These are phyloP conservation scores for Psilocybe azurescens DNA, from an alignment of 768 basidiomycete species.

Conservation along the genomic window DNA sequence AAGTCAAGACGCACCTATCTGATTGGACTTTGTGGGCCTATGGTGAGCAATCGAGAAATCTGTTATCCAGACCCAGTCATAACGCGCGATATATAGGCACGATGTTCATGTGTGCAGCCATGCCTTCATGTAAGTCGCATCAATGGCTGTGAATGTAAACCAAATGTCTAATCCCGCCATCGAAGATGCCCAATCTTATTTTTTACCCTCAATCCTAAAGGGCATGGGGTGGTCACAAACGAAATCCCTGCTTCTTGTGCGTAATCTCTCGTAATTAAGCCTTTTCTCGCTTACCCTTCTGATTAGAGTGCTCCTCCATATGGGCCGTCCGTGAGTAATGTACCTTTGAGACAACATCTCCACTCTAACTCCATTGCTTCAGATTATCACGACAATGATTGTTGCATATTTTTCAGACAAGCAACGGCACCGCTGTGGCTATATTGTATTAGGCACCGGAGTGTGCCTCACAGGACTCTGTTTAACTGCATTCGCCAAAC, in stretches of 20 bases:
- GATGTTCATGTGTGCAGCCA: constrained; percentile 50
- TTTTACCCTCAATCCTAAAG: constrained; percentile 50
- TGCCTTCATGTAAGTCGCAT: constrained; percentile 43
- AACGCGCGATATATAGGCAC: constrained; percentile 33
- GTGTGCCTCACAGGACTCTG: constrained; percentile 45
- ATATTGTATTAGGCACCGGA: constrained; percentile 42
- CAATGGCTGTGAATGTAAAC: not conserved
- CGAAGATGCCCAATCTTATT: constrained; percentile 48
- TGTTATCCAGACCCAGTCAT: constrained; percentile 3
- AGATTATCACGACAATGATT: constrained; percentile 45
- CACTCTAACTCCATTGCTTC: constrained; percentile 5
- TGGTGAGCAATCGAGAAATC: constrained; percentile 31
- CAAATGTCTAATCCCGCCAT: constrained; percentile 2
- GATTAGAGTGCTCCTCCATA: constrained; percentile 51
- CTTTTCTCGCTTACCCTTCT: constrained; percentile 3
- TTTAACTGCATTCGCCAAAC: constrained; percentile 42
- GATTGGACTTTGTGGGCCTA: constrained; percentile 56
- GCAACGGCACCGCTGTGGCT: constrained; percentile 45
- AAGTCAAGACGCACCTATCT: constrained; percentile 41
- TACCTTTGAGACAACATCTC: not conserved
- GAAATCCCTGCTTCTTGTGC: constrained; percentile 44
- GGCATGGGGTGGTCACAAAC: constrained; percentile 47
- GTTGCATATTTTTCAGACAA: constrained; percentile 54
- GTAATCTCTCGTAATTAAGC: constrained; percentile 20
- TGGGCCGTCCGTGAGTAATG: constrained; percentile 42